These are phyloP conservation scores for Citrus sp. DNA, from an alignment of 345 rosid genomes.

Conservation along the genomic window DNA sequence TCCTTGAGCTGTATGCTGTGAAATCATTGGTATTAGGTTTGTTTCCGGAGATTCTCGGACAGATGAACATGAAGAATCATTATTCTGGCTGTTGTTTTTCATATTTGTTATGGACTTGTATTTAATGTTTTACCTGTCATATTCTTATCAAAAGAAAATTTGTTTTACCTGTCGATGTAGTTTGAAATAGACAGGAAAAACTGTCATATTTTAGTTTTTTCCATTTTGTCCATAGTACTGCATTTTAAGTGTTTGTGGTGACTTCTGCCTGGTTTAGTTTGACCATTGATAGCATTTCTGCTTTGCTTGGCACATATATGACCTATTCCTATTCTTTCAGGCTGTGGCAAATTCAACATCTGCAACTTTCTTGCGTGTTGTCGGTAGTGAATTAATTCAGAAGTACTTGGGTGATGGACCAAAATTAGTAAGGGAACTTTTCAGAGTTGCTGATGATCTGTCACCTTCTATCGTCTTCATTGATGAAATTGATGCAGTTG, in stretches of 20 bases:
- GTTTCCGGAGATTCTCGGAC: neutral
- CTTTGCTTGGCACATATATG: neutral
- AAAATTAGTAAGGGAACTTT: slow-evolving; percentile 91
- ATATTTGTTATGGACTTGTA: neutral
- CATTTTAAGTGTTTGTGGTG: neutral
- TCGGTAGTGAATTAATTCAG: slow-evolving; percentile 96
- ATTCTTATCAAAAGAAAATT: neutral
- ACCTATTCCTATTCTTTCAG: slow-evolving; percentile 35
- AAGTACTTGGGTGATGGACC: slow-evolving; percentile 98
- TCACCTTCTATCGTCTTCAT: slow-evolving; percentile 96
- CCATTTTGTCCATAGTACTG: neutral
- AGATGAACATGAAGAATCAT: neutral
- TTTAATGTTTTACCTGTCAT: no score
- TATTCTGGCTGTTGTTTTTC: neutral
- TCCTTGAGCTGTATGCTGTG: neutral
- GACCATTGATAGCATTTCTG: neutral
- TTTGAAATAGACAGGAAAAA: neutral
- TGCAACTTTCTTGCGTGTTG: slow-evolving; percentile 94
- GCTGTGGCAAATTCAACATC: slow-evolving; percentile 98
- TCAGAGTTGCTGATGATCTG: slow-evolving; percentile 92
- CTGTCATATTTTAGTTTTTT: neutral
- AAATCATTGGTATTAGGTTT: neutral
- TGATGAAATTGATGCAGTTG: slow-evolving; percentile 97
- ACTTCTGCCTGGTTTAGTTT: neutral
- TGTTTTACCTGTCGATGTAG: neutral